phyloP scores from a whole-genome alignment of 2,329 filamentous ascomycete species.

The Pseudogymnoascus sp. region DNA sequence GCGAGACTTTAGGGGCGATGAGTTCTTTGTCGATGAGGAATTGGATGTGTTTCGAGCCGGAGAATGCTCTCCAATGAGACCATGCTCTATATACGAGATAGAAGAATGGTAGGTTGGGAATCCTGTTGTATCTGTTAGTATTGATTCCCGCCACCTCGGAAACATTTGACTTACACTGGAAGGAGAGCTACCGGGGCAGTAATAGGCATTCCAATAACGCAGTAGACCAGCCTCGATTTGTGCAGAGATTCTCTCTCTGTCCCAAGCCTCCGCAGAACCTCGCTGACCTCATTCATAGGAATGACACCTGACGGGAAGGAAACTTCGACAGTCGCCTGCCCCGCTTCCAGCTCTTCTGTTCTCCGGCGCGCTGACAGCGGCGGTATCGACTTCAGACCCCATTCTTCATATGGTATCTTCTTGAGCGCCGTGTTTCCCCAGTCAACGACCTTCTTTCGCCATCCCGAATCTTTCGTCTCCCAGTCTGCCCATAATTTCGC shows the following conservation, averaged over 20 bases:
- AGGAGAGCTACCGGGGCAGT: constrained; percentile 75
- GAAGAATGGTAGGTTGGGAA: constrained; percentile 95
- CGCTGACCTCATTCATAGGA: constrained; percentile 52
- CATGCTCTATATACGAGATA: constrained; percentile 87
- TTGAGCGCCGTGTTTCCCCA: constrained; percentile 83
- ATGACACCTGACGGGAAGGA: constrained; percentile 70
- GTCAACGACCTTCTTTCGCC: constrained; percentile 79
- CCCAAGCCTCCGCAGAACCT: constrained; percentile 62
- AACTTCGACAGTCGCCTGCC: constrained; percentile 61
- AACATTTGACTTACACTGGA: constrained; percentile 60
- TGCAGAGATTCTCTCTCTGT: constrained; percentile 77
- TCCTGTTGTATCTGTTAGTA: constrained; percentile 40
- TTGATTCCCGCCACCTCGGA: not conserved
- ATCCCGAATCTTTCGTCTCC: constrained; percentile 77
- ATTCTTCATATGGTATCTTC: constrained; percentile 92
- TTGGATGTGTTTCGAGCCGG: constrained; percentile 76
- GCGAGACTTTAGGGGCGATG: constrained; percentile 57
- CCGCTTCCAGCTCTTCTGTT: constrained; percentile 56
- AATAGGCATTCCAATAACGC: constrained; percentile 73
- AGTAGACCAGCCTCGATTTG: constrained; percentile 69
- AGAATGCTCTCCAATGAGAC: constrained; percentile 83
- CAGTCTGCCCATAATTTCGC: constrained; percentile 74
- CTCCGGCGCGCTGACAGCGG: constrained; percentile 63
- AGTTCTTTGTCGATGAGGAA: constrained; percentile 71
- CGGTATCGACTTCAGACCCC: constrained; percentile 92